phyloP scores from a whole-genome alignment of 441 rosid genomes.

The Cnidoscolus chayamansa region DNA sequence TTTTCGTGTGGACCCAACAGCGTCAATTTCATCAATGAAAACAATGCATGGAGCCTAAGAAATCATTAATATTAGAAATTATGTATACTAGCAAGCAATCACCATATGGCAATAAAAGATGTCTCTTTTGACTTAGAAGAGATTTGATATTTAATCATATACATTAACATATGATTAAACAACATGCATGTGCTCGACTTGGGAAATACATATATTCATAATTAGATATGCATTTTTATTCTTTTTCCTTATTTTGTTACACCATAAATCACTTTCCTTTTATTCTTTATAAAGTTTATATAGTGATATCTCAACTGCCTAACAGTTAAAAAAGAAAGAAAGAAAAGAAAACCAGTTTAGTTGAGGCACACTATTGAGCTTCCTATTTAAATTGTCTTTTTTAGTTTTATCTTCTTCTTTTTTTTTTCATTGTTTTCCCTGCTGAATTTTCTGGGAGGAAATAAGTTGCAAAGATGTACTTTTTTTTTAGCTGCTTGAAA shows the following conservation, averaged over 20 bases:
- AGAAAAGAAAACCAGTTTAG: too few species aligned
- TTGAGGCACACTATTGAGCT: background rate
- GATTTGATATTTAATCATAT: background rate
- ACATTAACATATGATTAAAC: background rate
- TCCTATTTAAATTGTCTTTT: background rate
- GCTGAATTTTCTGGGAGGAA: background rate
- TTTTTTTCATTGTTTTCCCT: background rate
- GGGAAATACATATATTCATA: slow-evolving; percentile 1
- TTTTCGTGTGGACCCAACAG: slow-evolving; percentile 94
- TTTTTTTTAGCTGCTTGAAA: slow-evolving; percentile 97
- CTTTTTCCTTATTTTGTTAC: too few species aligned
- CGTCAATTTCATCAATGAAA: slow-evolving; percentile 98
- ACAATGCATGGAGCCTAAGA: slow-evolving; percentile 92
- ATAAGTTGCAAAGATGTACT: slow-evolving; percentile 36
- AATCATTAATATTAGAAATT: slow-evolving; percentile 17
- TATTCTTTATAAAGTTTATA: background rate
- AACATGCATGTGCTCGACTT: background rate
- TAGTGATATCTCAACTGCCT: background rate
- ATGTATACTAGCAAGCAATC: slow-evolving; percentile 5
- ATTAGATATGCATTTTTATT: background rate
- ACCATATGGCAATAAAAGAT: background rate
- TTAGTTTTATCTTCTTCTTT: background rate
- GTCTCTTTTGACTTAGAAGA: background rate
- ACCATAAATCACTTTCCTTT: too few species aligned
- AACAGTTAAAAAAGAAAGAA: background rate